These are phyloP conservation scores for Ceratocystis eucalypticola DNA, from an alignment of 2,329 filamentous ascomycete species.

Conservation along the genomic window DNA sequence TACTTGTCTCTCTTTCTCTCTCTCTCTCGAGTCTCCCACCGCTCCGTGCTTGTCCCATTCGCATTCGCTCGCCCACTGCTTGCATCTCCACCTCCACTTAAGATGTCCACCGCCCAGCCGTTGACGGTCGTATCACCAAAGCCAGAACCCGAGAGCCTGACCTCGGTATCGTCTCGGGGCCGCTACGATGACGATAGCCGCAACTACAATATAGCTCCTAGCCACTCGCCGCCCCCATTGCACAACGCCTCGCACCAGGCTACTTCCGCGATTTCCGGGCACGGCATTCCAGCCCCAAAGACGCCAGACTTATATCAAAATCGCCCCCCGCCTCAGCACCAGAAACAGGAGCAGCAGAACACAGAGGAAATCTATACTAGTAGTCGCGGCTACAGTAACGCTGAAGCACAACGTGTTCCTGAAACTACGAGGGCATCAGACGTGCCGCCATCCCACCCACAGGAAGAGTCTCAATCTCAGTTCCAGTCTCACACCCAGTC, in stretches of 20 bases:
- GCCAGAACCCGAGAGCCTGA: neutral
- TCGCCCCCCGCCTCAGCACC: neutral
- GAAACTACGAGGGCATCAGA: neutral
- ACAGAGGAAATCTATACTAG: neutral
- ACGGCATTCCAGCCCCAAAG: neutral
- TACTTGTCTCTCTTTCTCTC: neutral
- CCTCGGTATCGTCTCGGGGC: neutral
- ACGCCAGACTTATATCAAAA: neutral
- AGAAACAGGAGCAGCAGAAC: neutral
- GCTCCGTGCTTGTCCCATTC: neutral
- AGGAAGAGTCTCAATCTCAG: neutral
- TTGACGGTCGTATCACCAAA: neutral
- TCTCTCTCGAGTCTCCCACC: neutral
- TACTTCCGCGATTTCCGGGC: neutral
- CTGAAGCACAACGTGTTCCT: neutral
- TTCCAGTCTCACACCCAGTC: neutral
- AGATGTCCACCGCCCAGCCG: neutral
- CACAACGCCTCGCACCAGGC: neutral
- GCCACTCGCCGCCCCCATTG: neutral
- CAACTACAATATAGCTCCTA: neutral
- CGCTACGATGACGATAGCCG: neutral
- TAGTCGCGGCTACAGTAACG: neutral
- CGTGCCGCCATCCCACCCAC: neutral
- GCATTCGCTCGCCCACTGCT: neutral
- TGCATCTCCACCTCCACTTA: neutral